Percentiles rank a stretch among this genome's conserved stretches.
Evolutionary conservation across 2,329 filamentous ascomycete genomes (phyloP).

Genomic region (Cordyceps pruinosa): DNA sequence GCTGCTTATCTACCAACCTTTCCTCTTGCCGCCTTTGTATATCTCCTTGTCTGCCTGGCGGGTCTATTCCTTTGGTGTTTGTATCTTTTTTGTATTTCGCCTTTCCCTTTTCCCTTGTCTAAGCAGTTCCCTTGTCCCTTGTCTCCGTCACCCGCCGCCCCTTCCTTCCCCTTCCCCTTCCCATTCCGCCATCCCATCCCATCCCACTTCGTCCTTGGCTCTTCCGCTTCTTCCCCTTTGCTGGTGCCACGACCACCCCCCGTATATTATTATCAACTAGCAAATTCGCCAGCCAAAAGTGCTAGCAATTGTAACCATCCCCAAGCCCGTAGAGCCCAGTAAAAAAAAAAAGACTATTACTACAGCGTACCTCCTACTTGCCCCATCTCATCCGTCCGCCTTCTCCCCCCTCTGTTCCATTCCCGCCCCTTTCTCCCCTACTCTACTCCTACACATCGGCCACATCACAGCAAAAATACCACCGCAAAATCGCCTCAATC

Average conservation of each 20-base stretch:
- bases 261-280: conserved; percentile 12
- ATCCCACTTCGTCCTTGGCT: not conserved
- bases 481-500: conserved; percentile 22
- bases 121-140: not conserved
- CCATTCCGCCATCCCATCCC: conserved; percentile 1
- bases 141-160: not conserved
- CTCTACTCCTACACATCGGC: conserved; percentile 22
- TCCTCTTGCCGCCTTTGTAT: conserved; percentile 6
- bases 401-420: conserved; percentile 10
- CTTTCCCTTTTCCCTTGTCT: conserved; percentile 1
- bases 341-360: conserved; percentile 10
- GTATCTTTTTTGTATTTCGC: conserved; percentile 11
- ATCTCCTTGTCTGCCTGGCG: not conserved
- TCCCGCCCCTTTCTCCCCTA: conserved; percentile 10
- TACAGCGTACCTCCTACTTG: too few relatives aligned
- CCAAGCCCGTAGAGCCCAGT: conserved; percentile 15
- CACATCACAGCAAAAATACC: conserved; percentile 23
- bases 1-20: not conserved
- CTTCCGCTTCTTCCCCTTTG: not conserved
- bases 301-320: conserved; percentile 21
- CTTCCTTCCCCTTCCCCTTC: not conserved
- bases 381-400: conserved; percentile 11
- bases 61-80: conserved; percentile 8
- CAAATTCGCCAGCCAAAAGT: conserved; percentile 12
- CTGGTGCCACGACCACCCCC: conserved; percentile 1